Conservation (phyloP, 1,284 basidiomycete genomes). For the Malassezia slooffiae region DNA sequence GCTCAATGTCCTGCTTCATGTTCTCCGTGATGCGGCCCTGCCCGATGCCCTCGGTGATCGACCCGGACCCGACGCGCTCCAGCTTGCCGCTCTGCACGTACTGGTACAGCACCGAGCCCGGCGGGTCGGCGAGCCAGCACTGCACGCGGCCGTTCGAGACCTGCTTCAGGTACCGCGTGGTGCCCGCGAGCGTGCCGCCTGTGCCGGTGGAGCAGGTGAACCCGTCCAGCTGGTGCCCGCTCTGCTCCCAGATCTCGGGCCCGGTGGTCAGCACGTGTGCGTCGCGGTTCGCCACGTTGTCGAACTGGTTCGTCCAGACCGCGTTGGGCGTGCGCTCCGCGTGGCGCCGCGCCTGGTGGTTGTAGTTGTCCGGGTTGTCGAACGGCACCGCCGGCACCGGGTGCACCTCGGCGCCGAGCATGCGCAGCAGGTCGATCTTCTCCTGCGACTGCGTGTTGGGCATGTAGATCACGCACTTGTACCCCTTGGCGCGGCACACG, state of each 20-base stretch:
- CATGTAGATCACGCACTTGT: conserved; percentile 99
- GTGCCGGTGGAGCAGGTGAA: conserved; percentile 92
- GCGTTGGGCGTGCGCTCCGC: conserved; percentile 75
- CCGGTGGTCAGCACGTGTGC: conserved; percentile 85
- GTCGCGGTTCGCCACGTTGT: conserved; percentile 76
- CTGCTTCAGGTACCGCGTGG: conserved; percentile 74
- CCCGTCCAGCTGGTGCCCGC: conserved; percentile 64
- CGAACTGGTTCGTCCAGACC: conserved; percentile 99
- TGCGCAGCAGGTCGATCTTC: conserved; percentile 90
- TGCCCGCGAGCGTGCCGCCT: conserved; percentile 86
- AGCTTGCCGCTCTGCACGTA: conserved; percentile 71
- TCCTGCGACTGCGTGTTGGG: conserved; percentile 86
- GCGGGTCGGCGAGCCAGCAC: conserved; percentile 90
- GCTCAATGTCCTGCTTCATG: conserved; percentile 64
- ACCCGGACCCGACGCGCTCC: conserved; percentile 67
- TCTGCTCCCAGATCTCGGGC: conserved; percentile 94
- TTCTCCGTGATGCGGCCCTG: conserved; percentile 96
- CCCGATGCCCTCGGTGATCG: conserved; percentile 96
- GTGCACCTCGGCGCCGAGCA: conserved; percentile 92
- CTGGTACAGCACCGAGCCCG: conserved; percentile 80
- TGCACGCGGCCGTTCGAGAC: conserved; percentile 69
- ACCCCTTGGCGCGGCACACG: conserved; percentile 81
- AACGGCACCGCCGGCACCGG: conserved; percentile 93
- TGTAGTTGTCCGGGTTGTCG: conserved; percentile 93
- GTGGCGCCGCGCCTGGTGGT: conserved; percentile 87